Conservation (phyloP, 768 basidiomycete genomes). For the Ramaria sp. region DNA sequence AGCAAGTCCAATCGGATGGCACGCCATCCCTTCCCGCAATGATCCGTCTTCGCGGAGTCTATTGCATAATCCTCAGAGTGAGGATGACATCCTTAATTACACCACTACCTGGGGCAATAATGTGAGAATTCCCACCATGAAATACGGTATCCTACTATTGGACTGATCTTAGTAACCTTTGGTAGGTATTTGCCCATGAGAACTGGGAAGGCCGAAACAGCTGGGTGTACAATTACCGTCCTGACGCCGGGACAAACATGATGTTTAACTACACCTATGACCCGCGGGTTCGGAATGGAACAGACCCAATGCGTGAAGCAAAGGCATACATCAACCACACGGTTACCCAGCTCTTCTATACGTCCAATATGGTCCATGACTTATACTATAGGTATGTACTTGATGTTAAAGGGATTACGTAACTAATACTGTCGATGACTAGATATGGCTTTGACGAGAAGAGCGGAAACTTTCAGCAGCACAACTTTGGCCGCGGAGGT, state of each 20-base stretch:
- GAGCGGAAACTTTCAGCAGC: constrained; percentile 94
- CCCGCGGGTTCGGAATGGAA: constrained; percentile 43
- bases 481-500: constrained; percentile 92
- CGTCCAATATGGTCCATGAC: constrained; percentile 71
- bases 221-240: constrained; percentile 70
- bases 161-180: neutral
- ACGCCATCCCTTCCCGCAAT: constrained; percentile 59
- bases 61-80: constrained; percentile 14
- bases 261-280: constrained; percentile 67
- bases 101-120: constrained; percentile 86
- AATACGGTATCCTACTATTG: neutral
- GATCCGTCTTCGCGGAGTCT: constrained; percentile 39
- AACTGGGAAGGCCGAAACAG: constrained; percentile 69
- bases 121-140: constrained; percentile 21
- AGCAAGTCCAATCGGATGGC: constrained; percentile 90
- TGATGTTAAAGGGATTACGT: neutral
- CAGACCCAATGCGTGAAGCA: constrained; percentile 59
- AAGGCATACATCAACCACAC: constrained; percentile 79
- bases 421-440: constrained; percentile 11
- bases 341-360: constrained; percentile 84
- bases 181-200: constrained; percentile 82
- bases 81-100: constrained; percentile 35
- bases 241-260: constrained; percentile 44
- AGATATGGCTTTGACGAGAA: constrained; percentile 88
- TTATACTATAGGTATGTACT: constrained; percentile 52